Conservation (phyloP, 1,139 yeast species). For the Geotrichum siamense region DNA sequence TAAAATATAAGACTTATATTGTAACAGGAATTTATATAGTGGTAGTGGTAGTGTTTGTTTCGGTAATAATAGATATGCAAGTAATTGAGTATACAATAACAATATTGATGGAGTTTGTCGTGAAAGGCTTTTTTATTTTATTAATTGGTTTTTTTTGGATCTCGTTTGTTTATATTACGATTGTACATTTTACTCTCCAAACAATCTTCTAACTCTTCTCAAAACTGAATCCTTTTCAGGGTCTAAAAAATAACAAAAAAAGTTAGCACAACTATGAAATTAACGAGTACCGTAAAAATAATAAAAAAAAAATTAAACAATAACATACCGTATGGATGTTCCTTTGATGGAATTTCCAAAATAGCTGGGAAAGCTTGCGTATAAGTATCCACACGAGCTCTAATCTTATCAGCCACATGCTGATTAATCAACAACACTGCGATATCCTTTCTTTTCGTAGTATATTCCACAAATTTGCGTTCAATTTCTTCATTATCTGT, state of each 20-base stretch:
- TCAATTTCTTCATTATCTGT: conserved; percentile 73
- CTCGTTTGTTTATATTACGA: too few relatives aligned
- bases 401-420: conserved; percentile 81
- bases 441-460: conserved; percentile 73
- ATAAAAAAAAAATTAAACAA: conserved; percentile 5
- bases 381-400: conserved; percentile 73
- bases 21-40: too few relatives aligned
- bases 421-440: conserved; percentile 91
- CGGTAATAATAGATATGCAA: too few relatives aligned
- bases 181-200: conserved; percentile 78
- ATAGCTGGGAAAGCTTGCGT: conserved; percentile 94
- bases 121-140: too few relatives aligned
- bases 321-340: conserved; percentile 72
- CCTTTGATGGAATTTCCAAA: conserved; percentile 94
- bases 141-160: too few relatives aligned
- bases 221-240: conserved; percentile 96
- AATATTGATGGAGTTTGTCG: too few relatives aligned
- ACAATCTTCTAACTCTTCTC: conserved; percentile 87
- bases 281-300: too few relatives aligned
- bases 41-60: too few relatives aligned
- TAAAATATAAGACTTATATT: too few relatives aligned
- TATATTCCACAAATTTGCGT: conserved; percentile 66
- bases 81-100: too few relatives aligned
- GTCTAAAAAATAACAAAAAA: conserved; percentile 35
- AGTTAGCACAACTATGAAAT: too few relatives aligned